phyloP scores from a whole-genome alignment of 2,329 filamentous ascomycete genomes.

The Ophiosphaerella korrae region DNA sequence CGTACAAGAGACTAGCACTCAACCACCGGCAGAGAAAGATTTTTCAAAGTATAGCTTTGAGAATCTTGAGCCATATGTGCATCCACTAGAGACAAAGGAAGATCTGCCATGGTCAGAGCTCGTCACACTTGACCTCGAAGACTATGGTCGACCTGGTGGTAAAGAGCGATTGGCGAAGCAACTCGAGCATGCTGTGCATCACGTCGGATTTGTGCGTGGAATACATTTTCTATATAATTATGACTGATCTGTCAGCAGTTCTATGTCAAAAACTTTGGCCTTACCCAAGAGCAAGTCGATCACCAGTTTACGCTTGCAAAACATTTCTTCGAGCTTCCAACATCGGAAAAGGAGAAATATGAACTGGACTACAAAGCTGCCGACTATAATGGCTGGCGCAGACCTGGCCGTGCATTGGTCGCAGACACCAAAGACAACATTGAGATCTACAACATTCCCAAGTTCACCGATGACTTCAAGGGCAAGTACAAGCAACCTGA shows the following conservation, averaged over 20 bases:
- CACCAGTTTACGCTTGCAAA: conserved; percentile 66
- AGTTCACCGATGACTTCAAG: conserved; percentile 65
- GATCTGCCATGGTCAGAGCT: conserved; percentile 61
- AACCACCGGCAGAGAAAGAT: conserved; percentile 9
- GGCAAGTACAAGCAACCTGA: conserved; percentile 46
- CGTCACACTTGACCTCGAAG: conserved; percentile 61
- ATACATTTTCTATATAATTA: background rate
- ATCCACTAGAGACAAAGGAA: conserved; percentile 56
- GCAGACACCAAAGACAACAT: conserved; percentile 57
- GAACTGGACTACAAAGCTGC: conserved; percentile 51
- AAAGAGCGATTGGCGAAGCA: conserved; percentile 61
- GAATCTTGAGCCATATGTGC: conserved; percentile 46
- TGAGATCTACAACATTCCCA: conserved; percentile 66
- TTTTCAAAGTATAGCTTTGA: conserved; percentile 38
- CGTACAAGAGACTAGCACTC: conserved; percentile 10
- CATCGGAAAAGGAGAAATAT: conserved; percentile 65
- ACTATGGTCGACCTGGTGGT: conserved; percentile 60
- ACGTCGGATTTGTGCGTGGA: conserved; percentile 49
- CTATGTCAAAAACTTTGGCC: conserved; percentile 65
- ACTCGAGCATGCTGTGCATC: conserved; percentile 59
- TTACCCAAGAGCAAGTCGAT: conserved; percentile 65
- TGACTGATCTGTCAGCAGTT: conserved; percentile 53
- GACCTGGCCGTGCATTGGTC: conserved; percentile 41
- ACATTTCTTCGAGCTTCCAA: conserved; percentile 61
- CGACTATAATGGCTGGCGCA: conserved; percentile 59